phyloP scores from a whole-genome alignment of 306 rosid genomes.

The Elaeagnus macrophylla region DNA sequence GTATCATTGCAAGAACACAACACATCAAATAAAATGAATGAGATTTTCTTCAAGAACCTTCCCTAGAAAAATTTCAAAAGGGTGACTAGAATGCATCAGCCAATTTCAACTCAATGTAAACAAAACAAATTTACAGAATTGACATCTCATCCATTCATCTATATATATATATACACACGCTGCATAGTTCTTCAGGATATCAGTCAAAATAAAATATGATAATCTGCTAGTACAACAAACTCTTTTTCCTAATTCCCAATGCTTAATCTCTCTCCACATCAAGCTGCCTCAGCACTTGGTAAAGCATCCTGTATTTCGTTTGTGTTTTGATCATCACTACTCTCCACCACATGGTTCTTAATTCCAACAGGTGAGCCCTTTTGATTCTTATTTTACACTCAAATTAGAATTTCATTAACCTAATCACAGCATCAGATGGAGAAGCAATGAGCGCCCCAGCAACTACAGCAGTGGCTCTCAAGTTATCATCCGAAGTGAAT shows the following conservation, averaged over 20 bases:
- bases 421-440: conserved; percentile 41
- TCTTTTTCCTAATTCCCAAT: background rate
- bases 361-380: conserved; percentile 9
- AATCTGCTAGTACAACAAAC: background rate
- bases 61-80: too few species aligned
- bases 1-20: too few species aligned
- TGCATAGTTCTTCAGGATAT: conserved; percentile 10
- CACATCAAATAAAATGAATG: too few species aligned
- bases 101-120: too few species aligned
- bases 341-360: conserved; percentile 1
- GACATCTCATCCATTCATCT: too few species aligned
- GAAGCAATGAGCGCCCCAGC: conserved; percentile 61
- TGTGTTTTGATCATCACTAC: conserved; percentile 23
- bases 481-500: conserved; percentile 22
- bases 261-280: conserved; percentile 7
- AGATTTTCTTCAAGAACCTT: too few species aligned
- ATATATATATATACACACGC: background rate
- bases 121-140: too few species aligned
- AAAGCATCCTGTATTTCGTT: conserved; percentile 23
- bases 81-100: too few species aligned
- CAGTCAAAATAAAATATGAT: conserved; percentile 4
- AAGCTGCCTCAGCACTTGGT: conserved; percentile 13
- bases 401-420: conserved; percentile 13
- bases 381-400: conserved; percentile 17
- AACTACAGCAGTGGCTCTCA: conserved; percentile 53